Evolutionary conservation across 1,284 basidiomycete genomes (phyloP), one percentile per base, ranked within the genome.

Genomic region (Dichomitus squalens): DNA sequence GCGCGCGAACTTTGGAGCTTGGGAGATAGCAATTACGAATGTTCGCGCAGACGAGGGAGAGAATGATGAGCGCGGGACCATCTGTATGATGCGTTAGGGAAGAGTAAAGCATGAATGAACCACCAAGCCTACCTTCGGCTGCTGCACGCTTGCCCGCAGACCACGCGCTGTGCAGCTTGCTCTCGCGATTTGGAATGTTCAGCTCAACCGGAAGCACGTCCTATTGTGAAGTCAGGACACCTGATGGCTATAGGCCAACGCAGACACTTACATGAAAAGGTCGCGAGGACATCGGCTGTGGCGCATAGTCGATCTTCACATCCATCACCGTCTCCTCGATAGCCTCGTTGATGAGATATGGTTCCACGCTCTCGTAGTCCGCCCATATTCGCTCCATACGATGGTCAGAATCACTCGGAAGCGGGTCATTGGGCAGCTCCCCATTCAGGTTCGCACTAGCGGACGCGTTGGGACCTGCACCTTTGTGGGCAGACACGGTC

Each of bases 1-100:
- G 75, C 0, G 91, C 92, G 36, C 87, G 88, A 27, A 94, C 75
- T 70, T 95, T 93, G 7, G 94, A 94, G 33, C 90, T 93, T 0
- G 97, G 93, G 3, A 95, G 81, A 12, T 83, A 77, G 68, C 93
- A 96, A 67, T 95, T 96, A 38, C 97, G 86, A 31, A 98, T 83
- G 65, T 97, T 96, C 18, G 96, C 88, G 20, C 93, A 92, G 35
- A 98, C 80, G 7, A 98, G 80, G 0, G 94, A 90, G 16, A 95
- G 80, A 12, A 96, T 79, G 46, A 96, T 80, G 38, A 95, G 75
- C 0, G 92, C 90, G 0, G 92, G 87, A 0, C 92, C 90, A 68
- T 95, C 94, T 88, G 66, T n/a, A n/a, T 20, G 18, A 5, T 6
- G 1, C 20, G 51, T n/a, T 43, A 38, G 31, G 49, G 36, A 16